Base-by-base conservation (phyloP, 192 early-diverging fungal genomes). In the Backusella luteola region DNA sequence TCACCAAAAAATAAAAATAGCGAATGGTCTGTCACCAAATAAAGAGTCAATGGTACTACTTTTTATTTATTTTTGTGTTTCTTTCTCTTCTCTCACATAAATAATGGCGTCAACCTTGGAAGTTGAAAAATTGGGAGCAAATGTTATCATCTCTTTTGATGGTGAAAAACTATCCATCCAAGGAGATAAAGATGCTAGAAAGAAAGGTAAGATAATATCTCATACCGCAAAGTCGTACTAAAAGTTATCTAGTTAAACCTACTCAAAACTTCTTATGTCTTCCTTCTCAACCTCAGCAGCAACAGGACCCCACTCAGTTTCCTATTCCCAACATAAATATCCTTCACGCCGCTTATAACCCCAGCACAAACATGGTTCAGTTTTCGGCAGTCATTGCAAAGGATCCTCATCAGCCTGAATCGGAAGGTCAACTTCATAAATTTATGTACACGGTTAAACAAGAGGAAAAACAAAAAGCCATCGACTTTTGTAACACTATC, bases 141-240 rank as follows among this genome's bases (percentile, higher is more conserved):
- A 36, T 17, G 71, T 80, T 14, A 21, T 66, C 12, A 59, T 80
- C 14, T 73, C 79, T 12, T 80, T 73, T 38, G 79, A 80, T 41
- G 75, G 79, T 2, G 74, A 76, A 26, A 70, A 71, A 17, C 66
- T 80, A 21, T 71, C 52, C 66, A 80, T 80, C 29, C 66, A 80
- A 70, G 79, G 79, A 14, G 79, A 80, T 53, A 35, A 21, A 12
- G 76, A 66, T 38, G 63, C 78, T 2, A 34, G 35, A 21, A 76
- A 69, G 38, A 76, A 73, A 66, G 36, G 79, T 80, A 76, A 46
- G 36, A 67, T 7, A 69, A 34, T 38, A 53, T 23, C 32, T 32
- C 32, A 32, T 2, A 32, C 32, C 0, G 32, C 32, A 32, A 32
- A 32, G 32, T 2, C 32, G 32, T 32, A 32, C 32, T 32, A 32